These are phyloP conservation scores for Colletotrichum echinochloae DNA, from an alignment of 2,329 filamentous ascomycete genomes.

Conservation along the genomic window DNA sequence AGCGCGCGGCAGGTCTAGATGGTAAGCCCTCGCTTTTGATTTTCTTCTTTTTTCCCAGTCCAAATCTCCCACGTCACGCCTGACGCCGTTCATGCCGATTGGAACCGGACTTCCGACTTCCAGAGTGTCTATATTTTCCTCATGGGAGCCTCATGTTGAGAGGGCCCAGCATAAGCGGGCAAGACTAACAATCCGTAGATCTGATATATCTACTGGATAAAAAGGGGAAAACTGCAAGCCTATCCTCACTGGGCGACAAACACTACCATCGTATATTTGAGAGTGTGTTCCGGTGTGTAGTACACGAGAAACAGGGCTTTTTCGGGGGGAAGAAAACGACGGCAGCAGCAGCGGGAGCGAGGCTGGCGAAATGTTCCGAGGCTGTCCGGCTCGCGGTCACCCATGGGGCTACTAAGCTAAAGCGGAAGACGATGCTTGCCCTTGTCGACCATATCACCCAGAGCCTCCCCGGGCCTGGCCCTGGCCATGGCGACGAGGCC, in stretches of 20 bases:
- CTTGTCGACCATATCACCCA: conserved; percentile 87
- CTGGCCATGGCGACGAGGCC: conserved; percentile 61
- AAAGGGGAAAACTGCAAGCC: conserved; percentile 49
- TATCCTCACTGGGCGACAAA: conserved; percentile 70
- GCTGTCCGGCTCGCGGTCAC: conserved; percentile 79
- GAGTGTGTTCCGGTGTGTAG: conserved; percentile 76
- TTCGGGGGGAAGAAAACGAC: conserved; percentile 66
- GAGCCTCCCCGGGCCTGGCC: conserved; percentile 69
- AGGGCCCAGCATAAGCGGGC: not conserved
- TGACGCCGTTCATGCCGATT: not conserved
- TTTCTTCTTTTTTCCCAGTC: not conserved
- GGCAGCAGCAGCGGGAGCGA: conserved; percentile 62
- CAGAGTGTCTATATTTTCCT: not conserved
- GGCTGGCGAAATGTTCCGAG: conserved; percentile 76
- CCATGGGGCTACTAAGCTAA: conserved; percentile 75
- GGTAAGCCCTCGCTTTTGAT: conserved; percentile 47
- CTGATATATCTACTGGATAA: conserved; percentile 53
- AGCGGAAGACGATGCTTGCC: conserved; percentile 80
- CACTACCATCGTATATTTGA: conserved; percentile 87
- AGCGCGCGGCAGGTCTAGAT: conserved; percentile 56
- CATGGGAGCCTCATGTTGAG: not conserved
- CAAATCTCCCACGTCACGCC: not conserved
- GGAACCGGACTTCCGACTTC: not conserved
- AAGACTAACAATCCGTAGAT: conserved; percentile 45
- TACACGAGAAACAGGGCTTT: conserved; percentile 75